A percentile compares a stretch with the other conserved stretches of the same genome.
Evolutionary conservation across 2,329 filamentous ascomycete genomes (phyloP).

Genomic region (Pseudopyricularia cyperi): DNA sequence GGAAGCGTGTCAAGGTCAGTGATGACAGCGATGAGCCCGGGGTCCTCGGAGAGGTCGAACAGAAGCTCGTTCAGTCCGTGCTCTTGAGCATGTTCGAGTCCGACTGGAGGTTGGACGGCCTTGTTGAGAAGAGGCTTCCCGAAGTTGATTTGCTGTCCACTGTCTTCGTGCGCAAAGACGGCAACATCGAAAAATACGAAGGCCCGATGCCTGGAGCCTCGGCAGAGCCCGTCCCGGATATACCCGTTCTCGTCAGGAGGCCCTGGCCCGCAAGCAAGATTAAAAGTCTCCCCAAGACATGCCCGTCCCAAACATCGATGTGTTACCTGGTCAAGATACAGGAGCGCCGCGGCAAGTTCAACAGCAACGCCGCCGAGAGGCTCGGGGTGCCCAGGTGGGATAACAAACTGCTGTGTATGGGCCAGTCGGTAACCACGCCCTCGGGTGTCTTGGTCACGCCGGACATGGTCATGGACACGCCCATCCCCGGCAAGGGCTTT

Average conservation of each 20-base stretch:
- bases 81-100: conserved; percentile 73
- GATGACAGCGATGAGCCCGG: not conserved
- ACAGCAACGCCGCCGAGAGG: conserved; percentile 46
- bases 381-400: conserved; percentile 48
- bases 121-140: conserved; percentile 52
- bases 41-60: conserved; percentile 3
- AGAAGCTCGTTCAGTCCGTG: conserved; percentile 23
- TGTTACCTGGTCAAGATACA: conserved; percentile 79
- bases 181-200: conserved; percentile 54
- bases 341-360: conserved; percentile 69
- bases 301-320: conserved; percentile 53
- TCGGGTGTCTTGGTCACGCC: conserved; percentile 63
- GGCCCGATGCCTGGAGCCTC: conserved; percentile 49
- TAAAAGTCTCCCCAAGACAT: conserved; percentile 52
- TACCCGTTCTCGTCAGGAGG: conserved; percentile 58
- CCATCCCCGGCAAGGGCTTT: conserved; percentile 57
- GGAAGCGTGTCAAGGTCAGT: conserved; percentile 16
- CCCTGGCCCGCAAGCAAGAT: conserved; percentile 68
- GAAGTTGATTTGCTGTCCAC: conserved; percentile 55
- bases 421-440: conserved; percentile 47
- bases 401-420: conserved; percentile 48
- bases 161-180: conserved; percentile 53
- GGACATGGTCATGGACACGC: conserved; percentile 69
- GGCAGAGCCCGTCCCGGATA: conserved; percentile 35
- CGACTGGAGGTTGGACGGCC: conserved; percentile 57